phyloP scores from a whole-genome alignment of 2,329 filamentous ascomycete genomes.

The Aspergillus sp. region DNA sequence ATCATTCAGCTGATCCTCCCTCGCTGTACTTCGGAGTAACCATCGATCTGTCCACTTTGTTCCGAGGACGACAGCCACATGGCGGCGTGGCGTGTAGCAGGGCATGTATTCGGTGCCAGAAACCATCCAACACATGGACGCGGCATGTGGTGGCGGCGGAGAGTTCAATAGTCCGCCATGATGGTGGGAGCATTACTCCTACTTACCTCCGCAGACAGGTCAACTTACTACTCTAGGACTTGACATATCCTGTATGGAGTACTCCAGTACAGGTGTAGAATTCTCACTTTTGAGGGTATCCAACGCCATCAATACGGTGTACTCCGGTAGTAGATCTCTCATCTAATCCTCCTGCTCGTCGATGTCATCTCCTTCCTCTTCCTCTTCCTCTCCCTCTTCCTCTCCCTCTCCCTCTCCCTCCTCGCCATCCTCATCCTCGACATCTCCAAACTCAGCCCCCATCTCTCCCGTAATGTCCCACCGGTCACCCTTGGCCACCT shows the following conservation, averaged over 20 bases:
- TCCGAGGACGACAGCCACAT: not conserved
- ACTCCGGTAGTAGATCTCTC: not conserved
- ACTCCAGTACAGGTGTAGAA: not conserved
- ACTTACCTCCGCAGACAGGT: too few relatives aligned
- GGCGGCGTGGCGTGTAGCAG: too few relatives aligned
- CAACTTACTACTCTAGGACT: too few relatives aligned
- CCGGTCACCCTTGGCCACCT: constrained; percentile 71
- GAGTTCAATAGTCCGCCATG: too few relatives aligned
- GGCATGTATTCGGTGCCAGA: too few relatives aligned
- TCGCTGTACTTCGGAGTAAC: too few relatives aligned
- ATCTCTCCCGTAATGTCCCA: constrained; percentile 83
- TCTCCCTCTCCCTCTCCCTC: constrained; percentile 22
- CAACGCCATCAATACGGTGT: not conserved
- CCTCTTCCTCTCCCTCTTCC: constrained; percentile 14
- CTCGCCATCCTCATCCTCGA: constrained; percentile 33
- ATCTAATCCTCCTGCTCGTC: not conserved
- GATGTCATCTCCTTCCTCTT: constrained; percentile 5
- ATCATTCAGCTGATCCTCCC: too few relatives aligned
- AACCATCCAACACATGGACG: too few relatives aligned
- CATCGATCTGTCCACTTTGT: not conserved
- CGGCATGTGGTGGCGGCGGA: too few relatives aligned
- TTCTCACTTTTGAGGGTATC: not conserved
- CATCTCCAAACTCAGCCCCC: constrained; percentile 55
- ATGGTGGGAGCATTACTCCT: too few relatives aligned
- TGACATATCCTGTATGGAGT: too few relatives aligned